phyloP scores from a whole-genome alignment of 2,329 filamentous ascomycete genomes.

The Fusarium sambucinum region DNA sequence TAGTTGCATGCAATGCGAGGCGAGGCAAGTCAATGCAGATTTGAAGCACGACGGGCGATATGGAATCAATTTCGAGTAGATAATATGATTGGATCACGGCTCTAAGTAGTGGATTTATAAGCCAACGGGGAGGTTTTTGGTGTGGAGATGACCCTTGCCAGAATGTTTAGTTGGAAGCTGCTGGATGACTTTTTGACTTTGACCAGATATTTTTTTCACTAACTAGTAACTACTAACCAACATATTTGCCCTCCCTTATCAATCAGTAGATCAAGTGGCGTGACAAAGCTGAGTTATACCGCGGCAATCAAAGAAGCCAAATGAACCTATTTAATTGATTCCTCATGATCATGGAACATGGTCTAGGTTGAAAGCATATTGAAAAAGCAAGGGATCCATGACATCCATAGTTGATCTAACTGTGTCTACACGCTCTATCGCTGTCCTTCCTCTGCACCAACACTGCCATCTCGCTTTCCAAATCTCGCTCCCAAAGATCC shows the following conservation, averaged over 20 bases:
- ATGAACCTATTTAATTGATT: slow-evolving; percentile 30
- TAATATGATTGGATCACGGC: slow-evolving; percentile 27
- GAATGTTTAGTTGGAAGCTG: slow-evolving; percentile 29
- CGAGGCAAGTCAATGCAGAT: slow-evolving; percentile 18
- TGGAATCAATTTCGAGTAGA: slow-evolving; percentile 36
- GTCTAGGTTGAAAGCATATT: not conserved
- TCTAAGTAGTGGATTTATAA: slow-evolving; percentile 24
- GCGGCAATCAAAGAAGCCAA: not conserved
- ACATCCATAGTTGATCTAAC: slow-evolving; percentile 5
- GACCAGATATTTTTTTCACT: slow-evolving; percentile 3
- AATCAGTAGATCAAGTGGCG: slow-evolving; percentile 19
- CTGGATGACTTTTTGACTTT: slow-evolving; percentile 10
- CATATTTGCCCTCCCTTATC: slow-evolving; percentile 25
- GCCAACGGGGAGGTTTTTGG: slow-evolving; percentile 2
- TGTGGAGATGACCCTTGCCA: slow-evolving; percentile 11
- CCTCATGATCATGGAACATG: slow-evolving; percentile 35
- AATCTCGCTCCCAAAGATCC: slow-evolving; percentile 80
- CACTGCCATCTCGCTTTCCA: slow-evolving; percentile 69
- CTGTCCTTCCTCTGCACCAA: slow-evolving; percentile 47
- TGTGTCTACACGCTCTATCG: slow-evolving; percentile 24
- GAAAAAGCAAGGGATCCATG: slow-evolving; percentile 9
- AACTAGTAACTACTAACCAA: no score
- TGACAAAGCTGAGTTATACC: slow-evolving; percentile 20
- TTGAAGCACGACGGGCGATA: slow-evolving; percentile 5
- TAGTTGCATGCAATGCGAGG: slow-evolving; percentile 18